These are phyloP conservation scores for Colletotrichum viniferum DNA, from an alignment of 2,329 filamentous ascomycete species.

Conservation along the genomic window DNA sequence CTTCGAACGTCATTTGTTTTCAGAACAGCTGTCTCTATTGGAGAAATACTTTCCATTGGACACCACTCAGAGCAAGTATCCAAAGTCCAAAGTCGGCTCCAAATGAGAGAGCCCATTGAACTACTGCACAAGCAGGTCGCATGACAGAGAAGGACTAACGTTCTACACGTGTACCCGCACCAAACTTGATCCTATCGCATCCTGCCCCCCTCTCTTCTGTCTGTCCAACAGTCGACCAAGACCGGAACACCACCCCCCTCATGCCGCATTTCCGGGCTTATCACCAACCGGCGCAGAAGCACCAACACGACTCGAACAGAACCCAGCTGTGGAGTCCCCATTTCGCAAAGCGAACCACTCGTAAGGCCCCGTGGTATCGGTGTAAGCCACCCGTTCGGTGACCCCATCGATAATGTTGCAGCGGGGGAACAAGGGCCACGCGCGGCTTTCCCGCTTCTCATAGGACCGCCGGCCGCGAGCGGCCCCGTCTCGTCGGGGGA, in stretches of 20 bases:
- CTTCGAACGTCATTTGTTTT: not conserved
- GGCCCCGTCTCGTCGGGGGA: not conserved
- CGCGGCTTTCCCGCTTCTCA: not conserved
- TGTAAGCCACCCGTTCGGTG: not conserved
- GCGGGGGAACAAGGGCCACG: not conserved
- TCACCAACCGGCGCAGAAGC: not conserved
- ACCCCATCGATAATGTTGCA: not conserved
- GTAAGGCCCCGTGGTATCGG: not conserved
- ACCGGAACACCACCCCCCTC: not conserved
- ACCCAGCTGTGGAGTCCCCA: not conserved
- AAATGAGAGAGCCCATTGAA: not conserved
- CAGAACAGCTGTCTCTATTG: not conserved
- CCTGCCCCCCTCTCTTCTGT: not conserved
- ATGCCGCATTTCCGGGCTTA: constrained; percentile 1
- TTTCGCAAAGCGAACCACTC: not conserved
- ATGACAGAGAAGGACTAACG: not conserved
- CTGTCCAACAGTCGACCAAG: not conserved
- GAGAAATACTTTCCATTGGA: not conserved
- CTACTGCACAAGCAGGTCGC: not conserved
- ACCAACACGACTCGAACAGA: not conserved
- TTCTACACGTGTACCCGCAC: not conserved
- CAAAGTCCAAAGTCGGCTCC: too few species aligned
- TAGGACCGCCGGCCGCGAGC: not conserved
- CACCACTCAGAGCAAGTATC: not conserved
- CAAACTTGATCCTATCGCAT: not conserved